Base-by-base conservation (phyloP, 148 eudicot species). In the Gaultheria prostrata region DNA sequence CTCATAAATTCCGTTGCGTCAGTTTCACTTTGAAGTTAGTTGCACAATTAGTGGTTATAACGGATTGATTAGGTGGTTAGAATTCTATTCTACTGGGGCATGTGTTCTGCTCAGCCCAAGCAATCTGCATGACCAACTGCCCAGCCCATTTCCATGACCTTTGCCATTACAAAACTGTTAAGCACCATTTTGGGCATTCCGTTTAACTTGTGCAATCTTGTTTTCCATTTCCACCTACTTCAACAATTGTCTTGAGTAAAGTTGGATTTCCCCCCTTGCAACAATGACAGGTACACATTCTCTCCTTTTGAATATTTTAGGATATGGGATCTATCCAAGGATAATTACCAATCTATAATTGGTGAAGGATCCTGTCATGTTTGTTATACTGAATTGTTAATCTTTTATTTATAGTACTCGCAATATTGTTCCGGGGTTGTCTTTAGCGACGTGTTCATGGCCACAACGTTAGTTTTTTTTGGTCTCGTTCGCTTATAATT, bases 61-160 rank as follows among this genome's bases (percentile, higher is more conserved):
- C 24, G 70, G 70, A 63, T 10, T 63, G 61, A 63, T 6, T 71
- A 33, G 26, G 50, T n/a, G 2, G 78, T 45, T 43, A 75, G 63
- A 76, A 14, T 67, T 4, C 72, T 28, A 28, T 67, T 4, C 72
- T 28, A 28, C 7, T 13, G 39, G 5, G 48, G 0, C 46, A 35
- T 20, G 45, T 33, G 46, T 26, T 6, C 28, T 30, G 20, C 14
- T 15, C 6, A 26, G 39, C 21, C 63, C 61, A 21, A 5, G 11
- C 57, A 53, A 53, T 53, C 17, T 30, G 80, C 80, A 51, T 11
- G 57, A 26, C 56, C 45, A 32, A 78, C 80, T 26, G 65, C 80
- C 63, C 45, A 6, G 21, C 49, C 17, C 81, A 17, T 78, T 53
- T 54, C 54, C 67, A 78, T 78, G 67, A 78, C 20, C 65, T 17